A percentile compares a stretch with the other conserved stretches of the same genome.
These are phyloP conservation scores for Rhizoclosmatium globosum DNA, from an alignment of 192 early-diverging fungal genomes.

Conservation along the genomic window DNA sequence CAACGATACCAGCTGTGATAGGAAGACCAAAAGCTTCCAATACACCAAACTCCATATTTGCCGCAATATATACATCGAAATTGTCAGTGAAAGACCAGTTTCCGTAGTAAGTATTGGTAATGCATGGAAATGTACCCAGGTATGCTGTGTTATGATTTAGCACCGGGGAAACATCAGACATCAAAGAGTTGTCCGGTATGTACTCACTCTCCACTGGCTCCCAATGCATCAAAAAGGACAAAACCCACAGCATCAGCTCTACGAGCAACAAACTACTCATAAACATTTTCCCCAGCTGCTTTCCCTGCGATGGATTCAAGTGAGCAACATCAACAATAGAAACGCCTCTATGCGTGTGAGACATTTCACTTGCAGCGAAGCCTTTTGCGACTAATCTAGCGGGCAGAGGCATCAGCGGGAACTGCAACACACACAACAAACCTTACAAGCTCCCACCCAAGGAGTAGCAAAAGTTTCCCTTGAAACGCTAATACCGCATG, in stretches of 20 bases:
- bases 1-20: not conserved
- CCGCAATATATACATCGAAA: not conserved
- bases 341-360: not conserved
- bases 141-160: not conserved
- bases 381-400: not conserved
- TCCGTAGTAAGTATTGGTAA: not conserved
- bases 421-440: too few relatives aligned
- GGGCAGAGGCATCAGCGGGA: too few relatives aligned
- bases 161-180: too few relatives aligned
- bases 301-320: not conserved
- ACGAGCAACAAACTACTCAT: not conserved
- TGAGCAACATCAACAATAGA: not conserved
- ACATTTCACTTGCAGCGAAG: not conserved
- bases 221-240: constrained; percentile 8
- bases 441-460: not conserved
- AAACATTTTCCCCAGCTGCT: not conserved
- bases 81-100: not conserved
- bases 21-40: not conserved
- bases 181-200: too few relatives aligned
- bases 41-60: not conserved
- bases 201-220: not conserved
- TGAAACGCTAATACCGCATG: constrained; percentile 12
- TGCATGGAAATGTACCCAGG: not conserved
- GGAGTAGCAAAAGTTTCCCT: not conserved
- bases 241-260: not conserved